Evolutionary conservation across 2,329 filamentous ascomycete genomes (phyloP).

Genomic region (Colletotrichum tanaceti): DNA sequence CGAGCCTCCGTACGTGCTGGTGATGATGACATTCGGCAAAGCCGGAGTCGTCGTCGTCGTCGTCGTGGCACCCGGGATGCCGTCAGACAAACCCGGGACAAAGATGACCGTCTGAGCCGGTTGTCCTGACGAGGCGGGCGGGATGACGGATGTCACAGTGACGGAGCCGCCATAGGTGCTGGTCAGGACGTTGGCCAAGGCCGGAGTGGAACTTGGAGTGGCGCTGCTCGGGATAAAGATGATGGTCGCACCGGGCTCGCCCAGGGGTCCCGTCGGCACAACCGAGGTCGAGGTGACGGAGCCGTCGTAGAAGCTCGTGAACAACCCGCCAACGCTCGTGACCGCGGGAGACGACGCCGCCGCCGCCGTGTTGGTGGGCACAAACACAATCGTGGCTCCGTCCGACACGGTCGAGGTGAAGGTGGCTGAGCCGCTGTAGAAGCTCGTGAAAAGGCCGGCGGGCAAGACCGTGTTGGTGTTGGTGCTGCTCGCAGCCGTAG

Average conservation of each 20-base stretch:
- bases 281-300: constrained; percentile 22
- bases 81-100: background rate
- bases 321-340: constrained; percentile 1
- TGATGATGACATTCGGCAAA: constrained; percentile 9
- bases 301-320: constrained; percentile 30
- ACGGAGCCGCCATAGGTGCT: constrained; percentile 30
- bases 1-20: constrained; percentile 25
- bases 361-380: constrained; percentile 9
- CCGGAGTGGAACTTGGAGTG: background rate
- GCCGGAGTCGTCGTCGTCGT: background rate
- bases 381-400: constrained; percentile 18
- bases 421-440: constrained; percentile 1
- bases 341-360: background rate
- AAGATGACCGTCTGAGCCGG: constrained; percentile 10
- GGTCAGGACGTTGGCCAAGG: constrained; percentile 9
- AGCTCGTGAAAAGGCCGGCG: constrained; percentile 24
- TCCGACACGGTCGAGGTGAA: background rate
- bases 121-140: constrained; percentile 3
- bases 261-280: background rate
- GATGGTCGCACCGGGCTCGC: constrained; percentile 17
- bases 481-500: too few species aligned
- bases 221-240: constrained; percentile 5
- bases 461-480: background rate
- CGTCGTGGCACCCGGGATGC: too few species aligned
- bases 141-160: constrained; percentile 6